Conservation (phyloP, 257 asterid genomes). For the Nicotiana paniculata region DNA sequence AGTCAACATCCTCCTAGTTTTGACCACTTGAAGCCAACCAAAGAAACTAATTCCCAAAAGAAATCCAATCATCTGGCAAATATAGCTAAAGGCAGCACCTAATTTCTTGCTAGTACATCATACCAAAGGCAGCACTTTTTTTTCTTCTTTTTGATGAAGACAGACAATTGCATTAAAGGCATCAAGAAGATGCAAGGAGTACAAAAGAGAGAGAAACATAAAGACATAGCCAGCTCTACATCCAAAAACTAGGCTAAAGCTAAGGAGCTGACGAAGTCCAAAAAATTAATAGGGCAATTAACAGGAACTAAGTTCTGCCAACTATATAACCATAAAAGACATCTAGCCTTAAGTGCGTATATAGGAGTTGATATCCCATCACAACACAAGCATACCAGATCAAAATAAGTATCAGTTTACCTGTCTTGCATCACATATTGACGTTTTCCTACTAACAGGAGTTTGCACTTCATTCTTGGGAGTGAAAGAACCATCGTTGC, state of each 20-base stretch:
- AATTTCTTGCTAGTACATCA: background rate
- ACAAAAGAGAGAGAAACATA: too few species aligned
- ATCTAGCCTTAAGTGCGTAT: too few species aligned
- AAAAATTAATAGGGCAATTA: too few species aligned
- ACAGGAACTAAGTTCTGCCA: too few species aligned
- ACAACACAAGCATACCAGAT: background rate
- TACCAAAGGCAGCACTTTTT: background rate
- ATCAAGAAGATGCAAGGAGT: too few species aligned
- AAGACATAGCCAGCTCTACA: too few species aligned
- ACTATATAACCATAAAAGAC: too few species aligned
- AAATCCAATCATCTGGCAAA: background rate
- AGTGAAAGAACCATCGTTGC: slow-evolving; percentile 39
- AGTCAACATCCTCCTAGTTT: background rate
- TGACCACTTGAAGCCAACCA: background rate
- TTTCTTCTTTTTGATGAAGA: too few species aligned
- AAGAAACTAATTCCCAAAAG: background rate
- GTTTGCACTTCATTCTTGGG: slow-evolving; percentile 25
- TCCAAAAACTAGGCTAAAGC: too few species aligned
- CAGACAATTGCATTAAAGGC: too few species aligned
- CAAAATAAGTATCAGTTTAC: slow-evolving; percentile 21
- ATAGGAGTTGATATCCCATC: background rate
- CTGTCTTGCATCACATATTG: slow-evolving; percentile 42
- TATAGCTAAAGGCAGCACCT: background rate
- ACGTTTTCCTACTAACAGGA: slow-evolving; percentile 45
- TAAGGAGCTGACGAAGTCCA: too few species aligned